Evolutionary conservation across 441 rosid genomes (phyloP).

Genomic region (Pelargonium cotyledonis): DNA sequence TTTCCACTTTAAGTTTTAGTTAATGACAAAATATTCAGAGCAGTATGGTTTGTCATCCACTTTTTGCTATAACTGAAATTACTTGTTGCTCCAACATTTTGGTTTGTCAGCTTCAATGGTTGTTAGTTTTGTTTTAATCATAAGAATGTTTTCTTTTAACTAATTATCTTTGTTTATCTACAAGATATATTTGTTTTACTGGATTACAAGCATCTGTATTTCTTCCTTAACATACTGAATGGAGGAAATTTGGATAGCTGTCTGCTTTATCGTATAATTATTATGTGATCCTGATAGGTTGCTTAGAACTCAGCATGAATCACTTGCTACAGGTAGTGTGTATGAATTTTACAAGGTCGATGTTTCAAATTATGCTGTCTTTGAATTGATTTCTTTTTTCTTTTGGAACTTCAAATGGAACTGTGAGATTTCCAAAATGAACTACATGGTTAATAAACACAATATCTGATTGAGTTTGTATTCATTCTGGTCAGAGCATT

Average conservation of each 20-base stretch:
- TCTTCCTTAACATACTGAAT: too few relatives aligned
- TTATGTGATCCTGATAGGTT: neutral
- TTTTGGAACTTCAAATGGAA: neutral
- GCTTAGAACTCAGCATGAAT: neutral
- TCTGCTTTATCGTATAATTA: neutral
- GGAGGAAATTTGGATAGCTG: neutral
- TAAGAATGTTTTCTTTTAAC: too few relatives aligned
- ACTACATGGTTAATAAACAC: neutral
- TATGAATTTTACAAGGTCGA: neutral
- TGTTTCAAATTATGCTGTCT: neutral
- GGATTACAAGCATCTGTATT: too few relatives aligned
- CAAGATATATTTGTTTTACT: too few relatives aligned
- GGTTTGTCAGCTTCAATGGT: too few relatives aligned
- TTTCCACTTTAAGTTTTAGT: too few relatives aligned
- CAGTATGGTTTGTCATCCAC: too few relatives aligned
- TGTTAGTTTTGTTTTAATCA: too few relatives aligned
- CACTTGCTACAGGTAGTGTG: neutral
- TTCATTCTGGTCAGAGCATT: neutral
- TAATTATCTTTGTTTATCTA: too few relatives aligned
- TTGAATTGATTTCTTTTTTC: neutral
- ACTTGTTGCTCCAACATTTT: too few relatives aligned
- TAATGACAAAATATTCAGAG: too few relatives aligned
- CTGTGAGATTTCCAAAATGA: neutral
- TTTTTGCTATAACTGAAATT: too few relatives aligned
- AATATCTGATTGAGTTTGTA: neutral